A percentile compares a stretch with the other conserved stretches of the same genome.
Conservation (phyloP, 2,329 filamentous ascomycete species). For the Orbilia oligospora region DNA sequence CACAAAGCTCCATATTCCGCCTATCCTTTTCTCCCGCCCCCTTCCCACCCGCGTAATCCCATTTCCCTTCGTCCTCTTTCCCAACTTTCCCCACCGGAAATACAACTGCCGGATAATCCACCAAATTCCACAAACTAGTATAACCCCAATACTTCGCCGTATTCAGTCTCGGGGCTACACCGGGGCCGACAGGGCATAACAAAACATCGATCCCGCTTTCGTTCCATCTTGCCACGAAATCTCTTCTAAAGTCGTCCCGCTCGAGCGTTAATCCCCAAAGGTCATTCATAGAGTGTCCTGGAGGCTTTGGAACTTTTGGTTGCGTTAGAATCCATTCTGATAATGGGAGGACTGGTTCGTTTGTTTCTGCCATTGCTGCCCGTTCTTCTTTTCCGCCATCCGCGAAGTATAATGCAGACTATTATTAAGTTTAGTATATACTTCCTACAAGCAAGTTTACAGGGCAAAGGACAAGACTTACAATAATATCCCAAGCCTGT, state of each 20-base stretch:
- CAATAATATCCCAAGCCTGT: conserved; percentile 71
- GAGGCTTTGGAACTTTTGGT: conserved; percentile 67
- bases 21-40: conserved; percentile 36
- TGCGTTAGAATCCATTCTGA: conserved; percentile 75
- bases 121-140: conserved; percentile 77
- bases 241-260: conserved; percentile 70
- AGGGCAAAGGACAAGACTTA: conserved; percentile 61
- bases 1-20: conserved; percentile 47
- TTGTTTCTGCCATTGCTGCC: conserved; percentile 70
- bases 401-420: conserved; percentile 72
- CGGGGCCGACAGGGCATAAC: conserved; percentile 74
- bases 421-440: conserved; percentile 49
- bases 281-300: conserved; percentile 67
- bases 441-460: conserved; percentile 42
- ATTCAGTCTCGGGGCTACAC: conserved; percentile 70
- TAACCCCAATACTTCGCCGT: conserved; percentile 76
- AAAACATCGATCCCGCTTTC: conserved; percentile 73
- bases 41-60: conserved; percentile 24
- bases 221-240: conserved; percentile 70
- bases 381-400: conserved; percentile 74
- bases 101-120: conserved; percentile 76
- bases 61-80: conserved; percentile 67
- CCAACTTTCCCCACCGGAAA: conserved; percentile 73
- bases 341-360: conserved; percentile 74
- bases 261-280: conserved; percentile 68